These are phyloP conservation scores for Annulohypoxylon stygium DNA, from an alignment of 495 filamentous ascomycete species.

Conservation along the genomic window DNA sequence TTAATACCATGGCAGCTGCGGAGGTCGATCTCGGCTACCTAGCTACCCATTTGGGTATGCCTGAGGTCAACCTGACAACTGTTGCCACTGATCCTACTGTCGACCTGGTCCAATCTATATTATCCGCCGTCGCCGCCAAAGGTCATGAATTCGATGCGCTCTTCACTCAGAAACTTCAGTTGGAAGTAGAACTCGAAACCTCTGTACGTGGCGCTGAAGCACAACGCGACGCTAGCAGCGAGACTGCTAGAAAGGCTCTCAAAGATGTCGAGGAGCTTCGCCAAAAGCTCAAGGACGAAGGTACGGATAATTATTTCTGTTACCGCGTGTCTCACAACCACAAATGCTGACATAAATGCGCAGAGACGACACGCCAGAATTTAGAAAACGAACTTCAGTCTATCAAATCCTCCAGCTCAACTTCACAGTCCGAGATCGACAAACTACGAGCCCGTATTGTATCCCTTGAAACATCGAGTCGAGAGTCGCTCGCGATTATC, in stretches of 20 bases:
- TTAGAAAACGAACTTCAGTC: constrained; percentile 85
- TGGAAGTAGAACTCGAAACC: constrained; percentile 94
- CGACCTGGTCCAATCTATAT: constrained; percentile 78
- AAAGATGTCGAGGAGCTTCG: constrained; percentile 83
- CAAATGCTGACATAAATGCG: constrained; percentile 34
- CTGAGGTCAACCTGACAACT: constrained; percentile 73
- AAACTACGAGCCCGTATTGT: constrained; percentile 81
- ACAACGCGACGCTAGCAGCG: constrained; percentile 82
- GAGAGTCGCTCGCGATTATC: constrained; percentile 86
- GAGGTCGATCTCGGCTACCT: constrained; percentile 82
- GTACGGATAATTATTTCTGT: constrained; percentile 60
- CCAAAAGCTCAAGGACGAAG: constrained; percentile 82
- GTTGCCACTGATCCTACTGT: constrained; percentile 79
- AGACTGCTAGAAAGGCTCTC: constrained; percentile 81
- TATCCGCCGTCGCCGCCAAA: constrained; percentile 76
- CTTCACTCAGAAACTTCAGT: constrained; percentile 83
- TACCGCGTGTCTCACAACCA: neutral
- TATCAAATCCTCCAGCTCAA: constrained; percentile 80
- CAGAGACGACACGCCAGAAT: constrained; percentile 56
- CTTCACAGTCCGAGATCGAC: constrained; percentile 80
- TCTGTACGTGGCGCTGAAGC: constrained; percentile 83
- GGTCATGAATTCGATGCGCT: constrained; percentile 83
- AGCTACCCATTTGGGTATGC: constrained; percentile 78
- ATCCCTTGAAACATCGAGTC: constrained; percentile 89
- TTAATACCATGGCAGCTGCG: constrained; percentile 77